A percentile compares a stretch with the other conserved stretches of the same genome.
Evolutionary conservation across 371 early-diverging fungal genomes (phyloP).

Genomic region (Mortierella sp.): DNA sequence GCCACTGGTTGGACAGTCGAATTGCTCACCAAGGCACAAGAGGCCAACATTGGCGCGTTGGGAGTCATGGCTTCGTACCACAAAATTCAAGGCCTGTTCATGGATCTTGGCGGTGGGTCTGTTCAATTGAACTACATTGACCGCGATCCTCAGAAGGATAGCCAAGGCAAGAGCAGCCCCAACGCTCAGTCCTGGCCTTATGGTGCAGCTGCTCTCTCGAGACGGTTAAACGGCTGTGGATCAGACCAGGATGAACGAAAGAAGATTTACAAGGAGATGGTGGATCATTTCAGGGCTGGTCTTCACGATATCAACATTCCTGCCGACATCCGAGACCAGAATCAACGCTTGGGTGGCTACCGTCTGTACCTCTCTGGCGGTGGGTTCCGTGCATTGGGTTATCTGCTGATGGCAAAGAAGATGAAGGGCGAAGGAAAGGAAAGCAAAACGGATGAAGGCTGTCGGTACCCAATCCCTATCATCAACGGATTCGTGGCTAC

Average conservation of each 20-base stretch:
- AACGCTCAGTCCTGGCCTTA: slow-evolving; percentile 71
- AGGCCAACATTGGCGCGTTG: slow-evolving; percentile 69
- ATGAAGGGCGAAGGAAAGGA: slow-evolving; percentile 19
- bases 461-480: slow-evolving; percentile 66
- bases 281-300: slow-evolving; percentile 55
- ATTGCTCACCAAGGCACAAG: slow-evolving; percentile 63
- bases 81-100: slow-evolving; percentile 66
- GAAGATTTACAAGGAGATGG: slow-evolving; percentile 58
- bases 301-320: slow-evolving; percentile 33
- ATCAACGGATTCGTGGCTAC: slow-evolving; percentile 66
- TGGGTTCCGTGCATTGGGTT: slow-evolving; percentile 69
- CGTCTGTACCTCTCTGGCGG: slow-evolving; percentile 70
- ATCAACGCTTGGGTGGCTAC: slow-evolving; percentile 56
- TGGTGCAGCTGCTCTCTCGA: slow-evolving; percentile 68
- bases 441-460: not conserved
- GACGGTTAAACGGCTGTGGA: slow-evolving; percentile 46
- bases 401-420: slow-evolving; percentile 63
- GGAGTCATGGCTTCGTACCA: slow-evolving; percentile 71
- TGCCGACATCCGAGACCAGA: slow-evolving; percentile 16
- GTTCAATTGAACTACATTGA: slow-evolving; percentile 72
- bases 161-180: slow-evolving; percentile 52
- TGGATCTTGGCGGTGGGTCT: slow-evolving; percentile 75
- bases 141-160: slow-evolving; percentile 30
- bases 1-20: slow-evolving; percentile 65
- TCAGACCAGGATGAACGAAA: slow-evolving; percentile 47